Percentiles rank a stretch among this genome's conserved stretches.
phyloP scores from a whole-genome alignment of 306 rosid species.

The Alnus glutinosa region DNA sequence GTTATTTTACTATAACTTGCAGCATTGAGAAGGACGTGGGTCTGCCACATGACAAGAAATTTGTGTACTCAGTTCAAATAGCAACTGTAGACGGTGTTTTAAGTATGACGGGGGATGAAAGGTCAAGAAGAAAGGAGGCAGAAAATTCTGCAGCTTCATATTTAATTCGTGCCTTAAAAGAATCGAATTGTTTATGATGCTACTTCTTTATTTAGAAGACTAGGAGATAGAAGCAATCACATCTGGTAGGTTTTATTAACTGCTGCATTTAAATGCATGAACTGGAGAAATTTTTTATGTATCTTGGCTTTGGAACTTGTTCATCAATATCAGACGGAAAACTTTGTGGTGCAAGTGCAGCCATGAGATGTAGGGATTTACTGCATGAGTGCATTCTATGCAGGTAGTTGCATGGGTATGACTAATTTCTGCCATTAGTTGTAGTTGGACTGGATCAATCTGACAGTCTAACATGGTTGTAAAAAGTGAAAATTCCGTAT shows the following conservation, averaged over 20 bases:
- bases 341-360: neutral
- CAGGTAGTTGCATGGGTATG: neutral
- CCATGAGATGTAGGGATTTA: neutral
- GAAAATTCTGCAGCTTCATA: constrained; percentile 73
- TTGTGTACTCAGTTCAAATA: constrained; percentile 46
- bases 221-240: neutral
- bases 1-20: constrained; percentile 26
- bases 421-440: neutral
- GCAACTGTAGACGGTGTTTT: constrained; percentile 27
- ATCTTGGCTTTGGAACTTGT: too few relatives aligned
- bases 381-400: neutral
- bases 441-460: neutral
- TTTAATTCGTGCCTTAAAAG: constrained; percentile 53
- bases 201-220: neutral
- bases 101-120: constrained; percentile 40
- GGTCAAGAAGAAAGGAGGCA: constrained; percentile 48
- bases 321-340: neutral
- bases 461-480: neutral
- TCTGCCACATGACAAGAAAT: constrained; percentile 56
- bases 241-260: neutral
- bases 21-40: constrained; percentile 59
- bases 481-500: neutral
- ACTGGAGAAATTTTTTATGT: neutral
- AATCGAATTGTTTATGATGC: constrained; percentile 33
- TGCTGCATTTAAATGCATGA: neutral